A percentile compares a stretch with the other conserved stretches of the same genome.
Evolutionary conservation across 345 rosid species (phyloP).

Genomic region (Populus davidiana): DNA sequence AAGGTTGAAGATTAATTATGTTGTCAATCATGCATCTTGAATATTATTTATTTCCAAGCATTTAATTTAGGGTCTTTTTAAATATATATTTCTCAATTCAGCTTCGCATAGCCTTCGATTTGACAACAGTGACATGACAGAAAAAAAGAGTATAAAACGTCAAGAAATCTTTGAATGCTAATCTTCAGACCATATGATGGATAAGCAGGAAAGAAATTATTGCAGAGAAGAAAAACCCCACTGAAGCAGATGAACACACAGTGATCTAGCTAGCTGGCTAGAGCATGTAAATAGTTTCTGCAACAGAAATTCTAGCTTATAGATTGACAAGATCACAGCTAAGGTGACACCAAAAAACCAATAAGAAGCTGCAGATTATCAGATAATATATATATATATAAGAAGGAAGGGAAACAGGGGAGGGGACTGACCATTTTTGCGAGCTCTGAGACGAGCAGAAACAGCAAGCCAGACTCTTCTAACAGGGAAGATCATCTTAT

Average conservation of each 20-base stretch:
- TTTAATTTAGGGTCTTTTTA: not conserved
- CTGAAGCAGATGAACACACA: too few species aligned
- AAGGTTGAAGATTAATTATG: not conserved
- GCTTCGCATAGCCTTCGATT: too few species aligned
- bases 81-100: too few species aligned
- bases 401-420: too few species aligned
- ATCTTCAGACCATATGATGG: too few species aligned
- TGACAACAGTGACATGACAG: too few species aligned
- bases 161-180: too few species aligned
- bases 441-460: conserved; percentile 49
- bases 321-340: not conserved
- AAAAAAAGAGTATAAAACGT: too few species aligned
- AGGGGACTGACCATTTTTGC: conserved; percentile 37
- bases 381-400: too few species aligned
- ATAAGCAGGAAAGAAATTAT: too few species aligned
- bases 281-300: not conserved
- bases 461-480: conserved; percentile 43
- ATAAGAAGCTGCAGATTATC: not conserved
- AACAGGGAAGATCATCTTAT: conserved; percentile 55
- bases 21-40: not conserved
- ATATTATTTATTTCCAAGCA: not conserved
- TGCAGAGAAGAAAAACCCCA: too few species aligned
- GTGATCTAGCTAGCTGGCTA: too few species aligned
- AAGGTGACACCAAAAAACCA: not conserved
- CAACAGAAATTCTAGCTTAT: not conserved